Conservation (phyloP, 2,329 filamentous ascomycete species). For the Calonectria henricotiae region DNA sequence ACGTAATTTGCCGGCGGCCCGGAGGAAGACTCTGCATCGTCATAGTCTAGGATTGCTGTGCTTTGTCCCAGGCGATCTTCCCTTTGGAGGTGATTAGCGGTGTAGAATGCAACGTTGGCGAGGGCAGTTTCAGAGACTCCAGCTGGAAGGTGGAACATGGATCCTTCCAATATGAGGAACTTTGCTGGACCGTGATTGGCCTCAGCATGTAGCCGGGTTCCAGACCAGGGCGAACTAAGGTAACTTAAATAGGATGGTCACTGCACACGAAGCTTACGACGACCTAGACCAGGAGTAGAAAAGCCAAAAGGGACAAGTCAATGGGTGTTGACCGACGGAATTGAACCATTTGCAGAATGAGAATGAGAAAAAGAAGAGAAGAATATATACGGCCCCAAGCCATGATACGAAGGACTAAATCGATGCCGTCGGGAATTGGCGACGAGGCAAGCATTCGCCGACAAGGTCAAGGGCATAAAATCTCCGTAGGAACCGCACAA, state of each 20-base stretch:
- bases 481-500: conserved; percentile 12
- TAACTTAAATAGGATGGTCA: conserved; percentile 24
- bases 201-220: neutral
- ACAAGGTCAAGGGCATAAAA: conserved; percentile 3
- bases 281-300: neutral
- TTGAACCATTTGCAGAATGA: too few species aligned
- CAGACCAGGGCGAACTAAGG: neutral
- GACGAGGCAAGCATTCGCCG: neutral
- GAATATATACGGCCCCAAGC: too few species aligned
- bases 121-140: neutral
- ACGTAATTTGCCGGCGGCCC: conserved; percentile 15
- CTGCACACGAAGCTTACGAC: conserved; percentile 7
- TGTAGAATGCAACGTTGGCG: conserved; percentile 16
- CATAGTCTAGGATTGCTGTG: neutral
- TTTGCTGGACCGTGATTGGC: conserved; percentile 3
- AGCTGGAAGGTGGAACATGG: neutral
- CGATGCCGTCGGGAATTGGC: neutral
- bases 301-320: neutral
- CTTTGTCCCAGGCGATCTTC: neutral
- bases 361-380: too few species aligned
- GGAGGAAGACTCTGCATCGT: neutral
- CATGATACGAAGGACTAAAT: neutral
- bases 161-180: conserved; percentile 23
- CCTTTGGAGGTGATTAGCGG: conserved; percentile 1
- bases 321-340: neutral